Evolutionary conservation across 176 grass and related monocot genomes (phyloP).

Genomic region (Puccinellia tenuiflora): DNA sequence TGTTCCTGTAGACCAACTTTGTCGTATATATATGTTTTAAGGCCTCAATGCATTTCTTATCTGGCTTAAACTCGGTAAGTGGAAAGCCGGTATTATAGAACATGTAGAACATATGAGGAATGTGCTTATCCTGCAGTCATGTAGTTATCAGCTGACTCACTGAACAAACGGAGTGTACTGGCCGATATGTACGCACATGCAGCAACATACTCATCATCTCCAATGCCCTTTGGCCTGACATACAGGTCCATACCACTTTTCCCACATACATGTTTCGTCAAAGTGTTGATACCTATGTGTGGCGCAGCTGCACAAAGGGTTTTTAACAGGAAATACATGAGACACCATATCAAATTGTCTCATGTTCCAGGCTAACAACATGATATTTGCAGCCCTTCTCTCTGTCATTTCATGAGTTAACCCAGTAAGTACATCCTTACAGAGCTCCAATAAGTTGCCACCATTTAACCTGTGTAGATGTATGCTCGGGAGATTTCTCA

Average conservation of each 20-base stretch:
- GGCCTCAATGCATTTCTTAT: background rate
- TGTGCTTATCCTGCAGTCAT: background rate
- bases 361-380: background rate
- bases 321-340: background rate
- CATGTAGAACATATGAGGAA: background rate
- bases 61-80: slow-evolving; percentile 9
- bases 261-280: background rate
- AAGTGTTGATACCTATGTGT: background rate
- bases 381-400: slow-evolving; percentile 16
- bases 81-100: background rate
- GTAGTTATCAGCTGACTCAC: background rate
- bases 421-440: background rate
- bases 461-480: slow-evolving; percentile 7
- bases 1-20: background rate
- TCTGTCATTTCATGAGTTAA: background rate
- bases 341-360: background rate
- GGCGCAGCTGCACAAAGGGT: background rate
- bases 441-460: background rate
- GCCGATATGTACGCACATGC: slow-evolving; percentile 3
- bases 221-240: background rate
- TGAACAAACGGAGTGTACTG: slow-evolving; percentile 3
- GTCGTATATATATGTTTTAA: background rate
- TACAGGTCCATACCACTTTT: background rate
- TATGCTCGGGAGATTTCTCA: background rate
- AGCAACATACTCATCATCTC: background rate